phyloP scores from a whole-genome alignment of 1,139 yeast genomes.

The Saccharomycopsis hybrid region DNA sequence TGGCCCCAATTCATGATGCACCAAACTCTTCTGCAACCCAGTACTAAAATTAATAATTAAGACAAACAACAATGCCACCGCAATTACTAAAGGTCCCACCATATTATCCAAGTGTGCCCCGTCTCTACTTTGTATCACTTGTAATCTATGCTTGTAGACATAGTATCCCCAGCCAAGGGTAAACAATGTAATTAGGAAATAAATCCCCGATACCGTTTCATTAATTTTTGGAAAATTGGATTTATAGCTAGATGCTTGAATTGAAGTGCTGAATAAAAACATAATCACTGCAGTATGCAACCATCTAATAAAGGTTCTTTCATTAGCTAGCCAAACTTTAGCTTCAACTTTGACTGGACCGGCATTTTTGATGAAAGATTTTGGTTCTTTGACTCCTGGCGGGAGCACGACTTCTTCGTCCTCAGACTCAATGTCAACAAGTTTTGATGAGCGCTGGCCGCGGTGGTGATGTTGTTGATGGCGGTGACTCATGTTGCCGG shows the following conservation, averaged over 20 bases:
- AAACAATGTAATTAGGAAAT: conserved; percentile 75
- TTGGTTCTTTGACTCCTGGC: conserved; percentile 82
- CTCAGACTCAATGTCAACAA: conserved; percentile 69
- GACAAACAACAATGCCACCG: conserved; percentile 60
- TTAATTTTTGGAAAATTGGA: conserved; percentile 57
- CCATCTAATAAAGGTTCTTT: conserved; percentile 96
- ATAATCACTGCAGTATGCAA: conserved; percentile 82
- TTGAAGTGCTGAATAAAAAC: conserved; percentile 80
- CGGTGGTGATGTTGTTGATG: background rate
- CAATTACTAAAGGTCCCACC: conserved; percentile 78
- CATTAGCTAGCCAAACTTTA: conserved; percentile 97
- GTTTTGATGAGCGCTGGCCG: conserved; percentile 30
- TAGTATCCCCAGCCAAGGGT: conserved; percentile 87
- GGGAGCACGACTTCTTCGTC: conserved; percentile 85
- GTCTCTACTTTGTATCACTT: conserved; percentile 70
- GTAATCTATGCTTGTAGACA: conserved; percentile 64
- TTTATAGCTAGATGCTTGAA: conserved; percentile 67
- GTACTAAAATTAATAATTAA: conserved; percentile 65
- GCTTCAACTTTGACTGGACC: conserved; percentile 95
- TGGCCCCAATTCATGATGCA: conserved; percentile 3
- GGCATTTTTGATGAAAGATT: conserved; percentile 69
- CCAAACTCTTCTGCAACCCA: conserved; percentile 43
- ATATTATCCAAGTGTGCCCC: conserved; percentile 87
- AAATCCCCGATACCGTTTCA: conserved; percentile 61
- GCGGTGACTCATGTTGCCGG: too few relatives aligned